Evolutionary conservation across 73 alveolate genomes (phyloP).

Genomic region (Durusdinium trenchii): DNA sequence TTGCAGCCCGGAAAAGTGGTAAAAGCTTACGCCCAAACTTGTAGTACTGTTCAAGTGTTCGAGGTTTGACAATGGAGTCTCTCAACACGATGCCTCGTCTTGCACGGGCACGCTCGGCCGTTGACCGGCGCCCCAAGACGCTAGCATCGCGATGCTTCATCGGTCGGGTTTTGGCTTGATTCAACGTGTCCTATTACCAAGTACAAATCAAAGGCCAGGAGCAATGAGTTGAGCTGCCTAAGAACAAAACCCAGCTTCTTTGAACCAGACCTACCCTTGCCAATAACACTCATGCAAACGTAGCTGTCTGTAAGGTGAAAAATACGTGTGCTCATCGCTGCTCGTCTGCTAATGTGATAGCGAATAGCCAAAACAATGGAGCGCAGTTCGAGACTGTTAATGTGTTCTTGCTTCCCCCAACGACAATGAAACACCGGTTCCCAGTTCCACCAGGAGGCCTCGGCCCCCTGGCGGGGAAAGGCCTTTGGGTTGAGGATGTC

Average conservation of each 20-base stretch:
- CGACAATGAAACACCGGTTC: background rate
- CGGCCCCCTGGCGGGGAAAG: background rate
- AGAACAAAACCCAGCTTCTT: background rate
- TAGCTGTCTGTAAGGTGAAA: conserved; percentile 4
- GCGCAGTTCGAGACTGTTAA: background rate
- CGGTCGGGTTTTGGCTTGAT: background rate
- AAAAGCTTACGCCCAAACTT: background rate
- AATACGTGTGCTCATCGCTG: background rate
- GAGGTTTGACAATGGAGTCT: background rate
- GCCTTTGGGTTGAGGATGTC: background rate
- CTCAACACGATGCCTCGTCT: background rate
- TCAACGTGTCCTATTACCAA: background rate
- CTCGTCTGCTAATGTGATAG: background rate
- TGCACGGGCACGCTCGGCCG: background rate
- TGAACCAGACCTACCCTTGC: background rate
- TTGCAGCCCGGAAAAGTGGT: background rate
- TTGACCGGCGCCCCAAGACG: background rate
- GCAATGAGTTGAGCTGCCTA: background rate
- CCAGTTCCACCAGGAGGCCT: conserved; percentile 2
- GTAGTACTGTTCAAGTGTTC: background rate
- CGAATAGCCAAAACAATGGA: background rate
- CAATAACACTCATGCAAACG: background rate
- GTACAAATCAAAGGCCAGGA: background rate
- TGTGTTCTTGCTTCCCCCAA: background rate
- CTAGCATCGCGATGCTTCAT: background rate